Conservation (phyloP, 179 eudicot genomes). For the Carnegiea gigantea region DNA sequence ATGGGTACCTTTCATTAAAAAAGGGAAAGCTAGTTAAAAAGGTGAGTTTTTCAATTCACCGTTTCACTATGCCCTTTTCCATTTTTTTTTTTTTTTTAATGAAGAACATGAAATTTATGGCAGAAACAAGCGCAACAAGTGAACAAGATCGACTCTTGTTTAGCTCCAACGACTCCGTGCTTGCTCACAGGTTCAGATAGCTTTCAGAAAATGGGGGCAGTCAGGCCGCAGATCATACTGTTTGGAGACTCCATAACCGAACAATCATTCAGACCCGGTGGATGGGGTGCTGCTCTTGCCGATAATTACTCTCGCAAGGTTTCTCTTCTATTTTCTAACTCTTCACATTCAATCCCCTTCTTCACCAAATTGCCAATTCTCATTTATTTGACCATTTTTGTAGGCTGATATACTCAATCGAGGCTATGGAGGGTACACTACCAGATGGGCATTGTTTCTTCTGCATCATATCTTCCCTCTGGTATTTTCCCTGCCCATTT, state of each 20-base stretch:
- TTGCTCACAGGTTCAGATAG: not conserved
- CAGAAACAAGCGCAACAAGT: not conserved
- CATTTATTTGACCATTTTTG: not conserved
- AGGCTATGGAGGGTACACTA: constrained; percentile 89
- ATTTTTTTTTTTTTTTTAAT: too few species aligned
- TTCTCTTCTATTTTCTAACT: too few species aligned
- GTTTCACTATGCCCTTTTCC: not conserved
- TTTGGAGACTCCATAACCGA: constrained; percentile 91
- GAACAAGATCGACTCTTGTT: not conserved
- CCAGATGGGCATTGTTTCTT: constrained; percentile 87
- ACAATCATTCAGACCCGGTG: constrained; percentile 64
- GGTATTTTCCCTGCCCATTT: constrained; percentile 36
- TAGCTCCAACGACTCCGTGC: not conserved
- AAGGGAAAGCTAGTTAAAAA: too few species aligned
- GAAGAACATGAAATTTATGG: not conserved
- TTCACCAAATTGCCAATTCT: not conserved
- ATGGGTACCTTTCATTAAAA: too few species aligned
- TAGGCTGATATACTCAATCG: constrained; percentile 83
- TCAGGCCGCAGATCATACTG: constrained; percentile 71
- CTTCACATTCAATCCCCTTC: not conserved
- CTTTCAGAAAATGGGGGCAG: constrained; percentile 19
- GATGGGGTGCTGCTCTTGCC: constrained; percentile 89
- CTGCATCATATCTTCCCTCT: constrained; percentile 77
- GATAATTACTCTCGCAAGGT: constrained; percentile 89
- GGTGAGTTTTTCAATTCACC: not conserved